phyloP scores from a whole-genome alignment of 257 asterid genomes.

The Solanum chiquidenum region DNA sequence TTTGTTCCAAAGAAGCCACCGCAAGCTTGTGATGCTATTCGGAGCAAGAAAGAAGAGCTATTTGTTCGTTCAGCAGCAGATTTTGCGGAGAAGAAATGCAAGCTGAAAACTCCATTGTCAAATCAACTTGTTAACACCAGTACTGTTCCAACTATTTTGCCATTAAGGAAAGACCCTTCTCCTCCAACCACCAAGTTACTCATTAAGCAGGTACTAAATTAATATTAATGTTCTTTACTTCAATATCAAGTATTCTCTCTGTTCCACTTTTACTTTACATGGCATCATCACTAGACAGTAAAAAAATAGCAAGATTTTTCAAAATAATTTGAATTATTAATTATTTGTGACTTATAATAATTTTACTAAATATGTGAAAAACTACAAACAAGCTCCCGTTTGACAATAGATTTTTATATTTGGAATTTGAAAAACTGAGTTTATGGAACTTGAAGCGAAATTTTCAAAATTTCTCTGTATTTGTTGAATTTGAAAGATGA shows the following conservation, averaged over 20 bases:
- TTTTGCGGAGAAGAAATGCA: slow-evolving; percentile 25
- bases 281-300: background rate
- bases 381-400: too few species aligned
- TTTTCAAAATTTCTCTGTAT: background rate
- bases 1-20: slow-evolving; percentile 14
- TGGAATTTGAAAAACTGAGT: background rate
- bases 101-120: slow-evolving; percentile 40
- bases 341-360: background rate
- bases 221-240: background rate
- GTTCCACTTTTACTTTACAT: background rate
- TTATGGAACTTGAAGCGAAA: too few species aligned
- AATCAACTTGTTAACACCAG: slow-evolving; percentile 24
- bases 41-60: slow-evolving; percentile 44
- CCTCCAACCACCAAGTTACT: slow-evolving; percentile 44
- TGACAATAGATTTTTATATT: too few species aligned
- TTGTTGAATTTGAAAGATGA: background rate
- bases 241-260: background rate
- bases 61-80: slow-evolving; percentile 28
- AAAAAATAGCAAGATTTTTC: background rate
- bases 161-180: slow-evolving; percentile 54
- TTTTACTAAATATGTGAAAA: background rate
- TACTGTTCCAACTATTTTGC: slow-evolving; percentile 46
- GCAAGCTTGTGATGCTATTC: slow-evolving; percentile 17
- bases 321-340: background rate
- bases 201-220: slow-evolving; percentile 49